phyloP scores from a whole-genome alignment of 2,329 filamentous ascomycete species.

The Aspergillus puulaauensis region DNA sequence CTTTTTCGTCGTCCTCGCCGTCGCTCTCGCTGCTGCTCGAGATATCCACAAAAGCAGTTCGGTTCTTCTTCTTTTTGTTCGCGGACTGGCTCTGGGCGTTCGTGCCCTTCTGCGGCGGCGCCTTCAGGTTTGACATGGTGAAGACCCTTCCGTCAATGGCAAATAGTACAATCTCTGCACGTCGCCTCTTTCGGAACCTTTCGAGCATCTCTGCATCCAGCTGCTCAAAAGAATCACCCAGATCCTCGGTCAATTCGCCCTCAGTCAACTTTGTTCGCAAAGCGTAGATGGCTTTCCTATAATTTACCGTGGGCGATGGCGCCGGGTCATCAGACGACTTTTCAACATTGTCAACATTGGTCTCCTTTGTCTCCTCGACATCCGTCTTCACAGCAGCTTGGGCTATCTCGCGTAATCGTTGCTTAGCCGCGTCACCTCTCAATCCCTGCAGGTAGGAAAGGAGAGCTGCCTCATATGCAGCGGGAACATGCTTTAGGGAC shows the following conservation, averaged over 20 bases:
- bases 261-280: conserved; percentile 38
- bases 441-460: conserved; percentile 77
- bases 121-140: conserved; percentile 24
- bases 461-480: conserved; percentile 67
- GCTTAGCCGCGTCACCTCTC: conserved; percentile 69
- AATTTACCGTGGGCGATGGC: conserved; percentile 22
- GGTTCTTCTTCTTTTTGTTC: conserved; percentile 44
- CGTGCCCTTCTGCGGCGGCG: conserved; percentile 23
- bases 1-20: conserved; percentile 16
- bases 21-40: conserved; percentile 43
- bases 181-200: conserved; percentile 35
- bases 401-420: conserved; percentile 64
- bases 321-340: background rate
- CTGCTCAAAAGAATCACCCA: conserved; percentile 18
- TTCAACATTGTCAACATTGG: background rate
- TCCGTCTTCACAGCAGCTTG: conserved; percentile 54
- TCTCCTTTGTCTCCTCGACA: conserved; percentile 28
- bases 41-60: conserved; percentile 42
- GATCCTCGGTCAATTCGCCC: conserved; percentile 26
- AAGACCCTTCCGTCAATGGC: conserved; percentile 32
- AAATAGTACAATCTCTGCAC: conserved; percentile 40
- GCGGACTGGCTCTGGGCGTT: conserved; percentile 17
- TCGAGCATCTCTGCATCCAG: conserved; percentile 26
- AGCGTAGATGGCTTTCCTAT: conserved; percentile 54
- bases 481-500: conserved; percentile 68